These are phyloP conservation scores for Platanthera zijinensis DNA, from an alignment of 106 monocot species.

Conservation along the genomic window DNA sequence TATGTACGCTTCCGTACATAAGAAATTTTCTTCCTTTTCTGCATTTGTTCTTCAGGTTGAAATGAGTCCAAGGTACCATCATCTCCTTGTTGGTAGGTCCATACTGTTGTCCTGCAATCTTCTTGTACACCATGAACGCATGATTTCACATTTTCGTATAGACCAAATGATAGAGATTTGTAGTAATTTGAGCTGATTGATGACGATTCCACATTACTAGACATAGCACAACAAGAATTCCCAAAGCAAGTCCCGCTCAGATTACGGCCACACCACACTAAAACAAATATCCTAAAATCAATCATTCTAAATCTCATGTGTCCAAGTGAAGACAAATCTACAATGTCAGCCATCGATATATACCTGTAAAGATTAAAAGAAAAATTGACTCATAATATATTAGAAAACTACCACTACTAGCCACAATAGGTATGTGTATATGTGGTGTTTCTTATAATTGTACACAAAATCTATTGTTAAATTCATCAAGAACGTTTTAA, in stretches of 20 bases:
- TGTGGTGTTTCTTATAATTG: too few relatives aligned
- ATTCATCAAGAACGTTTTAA: too few relatives aligned
- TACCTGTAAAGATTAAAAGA: constrained; percentile 44
- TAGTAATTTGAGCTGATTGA: constrained; percentile 28
- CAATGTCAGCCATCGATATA: constrained; percentile 76
- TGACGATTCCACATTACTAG: constrained; percentile 11
- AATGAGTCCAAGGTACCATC: constrained; percentile 60
- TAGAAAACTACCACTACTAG: too few relatives aligned
- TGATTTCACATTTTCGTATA: constrained; percentile 19
- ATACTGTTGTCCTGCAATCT: constrained; percentile 92
- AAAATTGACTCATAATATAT: neutral
- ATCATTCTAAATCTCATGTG: constrained; percentile 37
- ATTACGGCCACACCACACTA: constrained; percentile 61
- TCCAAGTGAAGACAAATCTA: constrained; percentile 53
- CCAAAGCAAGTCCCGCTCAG: constrained; percentile 38
- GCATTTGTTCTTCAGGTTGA: constrained; percentile 61
- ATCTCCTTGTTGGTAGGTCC: constrained; percentile 74
- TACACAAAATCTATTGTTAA: too few relatives aligned
- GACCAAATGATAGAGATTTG: constrained; percentile 54
- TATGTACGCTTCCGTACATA: constrained; percentile 65
- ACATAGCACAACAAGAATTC: constrained; percentile 40
- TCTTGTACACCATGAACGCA: constrained; percentile 72
- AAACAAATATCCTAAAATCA: constrained; percentile 80
- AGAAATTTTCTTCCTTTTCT: constrained; percentile 60
- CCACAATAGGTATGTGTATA: too few relatives aligned